Evolutionary conservation across 768 basidiomycete genomes (phyloP).

Genomic region (Mycena pura): DNA sequence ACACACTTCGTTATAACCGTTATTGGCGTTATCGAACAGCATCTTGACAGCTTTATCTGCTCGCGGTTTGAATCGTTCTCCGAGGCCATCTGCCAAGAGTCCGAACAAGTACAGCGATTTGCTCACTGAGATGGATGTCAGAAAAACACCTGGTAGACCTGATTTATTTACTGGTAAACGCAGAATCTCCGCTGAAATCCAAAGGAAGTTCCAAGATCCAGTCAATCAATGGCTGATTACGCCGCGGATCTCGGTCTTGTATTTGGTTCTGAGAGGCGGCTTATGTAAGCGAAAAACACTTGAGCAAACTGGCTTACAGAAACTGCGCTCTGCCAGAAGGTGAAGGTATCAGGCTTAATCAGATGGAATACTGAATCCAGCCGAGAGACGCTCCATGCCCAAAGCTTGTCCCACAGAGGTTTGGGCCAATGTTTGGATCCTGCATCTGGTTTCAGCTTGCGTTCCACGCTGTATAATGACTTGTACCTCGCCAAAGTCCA

Average conservation of each 20-base stretch:
- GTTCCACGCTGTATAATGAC: neutral
- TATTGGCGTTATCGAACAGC: conserved; percentile 78
- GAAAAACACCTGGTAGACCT: neutral
- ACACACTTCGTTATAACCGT: conserved; percentile 83
- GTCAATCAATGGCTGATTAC: conserved; percentile 72
- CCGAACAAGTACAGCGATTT: conserved; percentile 75
- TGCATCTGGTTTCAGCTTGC: conserved; percentile 30
- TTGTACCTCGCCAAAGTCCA: conserved; percentile 76
- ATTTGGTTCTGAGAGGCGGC: conserved; percentile 52
- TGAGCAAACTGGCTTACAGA: conserved; percentile 45
- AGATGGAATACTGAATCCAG: conserved; percentile 70
- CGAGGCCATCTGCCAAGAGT: conserved; percentile 69
- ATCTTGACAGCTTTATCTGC: conserved; percentile 73
- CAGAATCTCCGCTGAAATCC: conserved; percentile 86
- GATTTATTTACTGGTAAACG: conserved; percentile 74
- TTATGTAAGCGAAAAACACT: neutral
- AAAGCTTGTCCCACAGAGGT: conserved; percentile 58
- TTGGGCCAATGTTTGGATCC: conserved; percentile 88
- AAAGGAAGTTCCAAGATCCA: conserved; percentile 80
- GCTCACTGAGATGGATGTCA: conserved; percentile 58
- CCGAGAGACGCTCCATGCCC: conserved; percentile 73
- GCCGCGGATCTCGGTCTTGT: conserved; percentile 78
- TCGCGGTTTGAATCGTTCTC: conserved; percentile 68
- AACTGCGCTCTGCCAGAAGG: conserved; percentile 76
- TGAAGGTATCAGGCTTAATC: conserved; percentile 85